Evolutionary conservation across 768 basidiomycete genomes (phyloP).

Genomic region (Hirschioporus abietinus): DNA sequence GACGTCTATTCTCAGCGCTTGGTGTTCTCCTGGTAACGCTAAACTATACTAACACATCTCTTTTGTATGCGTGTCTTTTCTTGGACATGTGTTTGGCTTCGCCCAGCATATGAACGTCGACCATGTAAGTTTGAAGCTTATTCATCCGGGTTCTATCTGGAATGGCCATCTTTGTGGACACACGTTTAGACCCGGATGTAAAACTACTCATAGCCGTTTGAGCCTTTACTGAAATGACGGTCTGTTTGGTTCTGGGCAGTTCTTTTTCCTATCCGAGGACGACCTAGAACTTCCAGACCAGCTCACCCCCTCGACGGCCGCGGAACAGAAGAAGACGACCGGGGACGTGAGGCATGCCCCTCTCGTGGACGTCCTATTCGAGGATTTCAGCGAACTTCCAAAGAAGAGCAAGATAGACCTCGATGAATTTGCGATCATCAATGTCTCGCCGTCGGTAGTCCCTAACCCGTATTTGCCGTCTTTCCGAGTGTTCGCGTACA

Average conservation of each 20-base stretch:
- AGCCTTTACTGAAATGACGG: not conserved
- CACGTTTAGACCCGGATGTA: not conserved
- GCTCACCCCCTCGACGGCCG: constrained; percentile 13
- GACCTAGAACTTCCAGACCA: constrained; percentile 44
- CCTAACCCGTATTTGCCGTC: constrained; percentile 84
- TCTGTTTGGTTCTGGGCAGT: constrained; percentile 27
- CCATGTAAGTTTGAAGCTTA: constrained; percentile 42
- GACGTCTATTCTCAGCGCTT: not conserved
- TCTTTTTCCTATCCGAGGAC: constrained; percentile 48
- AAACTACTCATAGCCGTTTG: not conserved
- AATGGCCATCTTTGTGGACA: not conserved
- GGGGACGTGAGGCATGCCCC: constrained; percentile 10
- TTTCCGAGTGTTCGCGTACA: constrained; percentile 79
- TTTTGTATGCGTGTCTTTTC: constrained; percentile 12
- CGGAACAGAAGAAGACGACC: constrained; percentile 4
- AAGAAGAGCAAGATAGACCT: constrained; percentile 44
- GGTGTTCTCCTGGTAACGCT: constrained; percentile 11
- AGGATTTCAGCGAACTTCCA: constrained; percentile 63
- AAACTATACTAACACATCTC: constrained; percentile 27
- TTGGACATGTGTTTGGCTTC: constrained; percentile 2
- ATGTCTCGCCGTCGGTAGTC: constrained; percentile 76
- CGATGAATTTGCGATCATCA: constrained; percentile 69
- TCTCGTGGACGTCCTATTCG: constrained; percentile 52
- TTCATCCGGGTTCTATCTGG: constrained; percentile 4
- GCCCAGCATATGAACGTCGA: constrained; percentile 79